Evolutionary conservation across 2,329 filamentous ascomycete species (phyloP).

Genomic region (Cladobotryum mycophilum): DNA sequence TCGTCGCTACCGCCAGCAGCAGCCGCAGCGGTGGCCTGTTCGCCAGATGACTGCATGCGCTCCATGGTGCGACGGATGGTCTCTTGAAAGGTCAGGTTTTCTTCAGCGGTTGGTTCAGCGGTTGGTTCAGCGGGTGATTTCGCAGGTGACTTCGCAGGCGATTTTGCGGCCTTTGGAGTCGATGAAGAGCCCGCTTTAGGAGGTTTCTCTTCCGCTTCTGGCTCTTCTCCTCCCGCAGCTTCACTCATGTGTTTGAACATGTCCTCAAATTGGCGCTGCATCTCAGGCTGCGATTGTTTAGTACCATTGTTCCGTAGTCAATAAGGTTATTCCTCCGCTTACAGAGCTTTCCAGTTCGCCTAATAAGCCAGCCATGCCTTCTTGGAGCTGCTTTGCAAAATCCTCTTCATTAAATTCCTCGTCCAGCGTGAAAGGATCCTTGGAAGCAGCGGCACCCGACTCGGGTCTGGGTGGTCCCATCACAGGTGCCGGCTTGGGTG

Average conservation of each 20-base stretch:
- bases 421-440: conserved; percentile 19
- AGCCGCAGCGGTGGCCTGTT: conserved; percentile 74
- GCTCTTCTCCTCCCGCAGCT: conserved; percentile 32
- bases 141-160: conserved; percentile 12
- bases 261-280: conserved; percentile 72
- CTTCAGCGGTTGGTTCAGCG: conserved; percentile 31
- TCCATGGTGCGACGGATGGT: conserved; percentile 93
- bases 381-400: conserved; percentile 80
- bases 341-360: conserved; percentile 60
- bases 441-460: conserved; percentile 25
- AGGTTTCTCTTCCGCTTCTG: neutral
- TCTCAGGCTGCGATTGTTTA: conserved; percentile 47
- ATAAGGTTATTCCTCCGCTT: conserved; percentile 18
- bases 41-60: conserved; percentile 84
- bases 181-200: neutral
- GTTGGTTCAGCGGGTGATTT: conserved; percentile 24
- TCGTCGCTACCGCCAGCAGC: conserved; percentile 65
- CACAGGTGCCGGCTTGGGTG: conserved; percentile 19
- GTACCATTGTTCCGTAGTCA: neutral
- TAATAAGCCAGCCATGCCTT: conserved; percentile 80
- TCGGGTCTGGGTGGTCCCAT: conserved; percentile 23
- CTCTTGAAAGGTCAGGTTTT: conserved; percentile 75
- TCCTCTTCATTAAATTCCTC: conserved; percentile 61
- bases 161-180: conserved; percentile 14
- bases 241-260: conserved; percentile 68